These are phyloP conservation scores for Hypoxylon sp. DNA, from an alignment of 2,329 filamentous ascomycete species.

Conservation along the genomic window DNA sequence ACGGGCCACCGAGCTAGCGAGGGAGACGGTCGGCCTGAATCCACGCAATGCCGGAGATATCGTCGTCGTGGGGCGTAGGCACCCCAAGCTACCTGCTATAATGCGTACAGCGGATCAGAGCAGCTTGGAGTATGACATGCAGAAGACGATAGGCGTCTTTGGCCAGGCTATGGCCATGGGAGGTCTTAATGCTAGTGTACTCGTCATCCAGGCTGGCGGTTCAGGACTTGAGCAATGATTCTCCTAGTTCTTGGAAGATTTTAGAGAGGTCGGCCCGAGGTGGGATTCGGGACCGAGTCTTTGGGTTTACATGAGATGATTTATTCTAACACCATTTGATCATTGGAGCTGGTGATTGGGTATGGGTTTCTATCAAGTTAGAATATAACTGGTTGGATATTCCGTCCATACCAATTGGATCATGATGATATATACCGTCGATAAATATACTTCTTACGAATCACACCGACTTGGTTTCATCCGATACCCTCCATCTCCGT, in stretches of 20 bases:
- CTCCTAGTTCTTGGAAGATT: not conserved
- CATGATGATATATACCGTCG: slow-evolving; percentile 8
- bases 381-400: slow-evolving; percentile 25
- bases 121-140: slow-evolving; percentile 58
- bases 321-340: not conserved
- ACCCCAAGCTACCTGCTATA: slow-evolving; percentile 53
- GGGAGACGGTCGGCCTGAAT: slow-evolving; percentile 71
- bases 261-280: not conserved
- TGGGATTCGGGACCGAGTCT: slow-evolving; percentile 3
- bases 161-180: slow-evolving; percentile 72
- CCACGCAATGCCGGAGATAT: slow-evolving; percentile 79
- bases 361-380: slow-evolving; percentile 5
- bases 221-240: slow-evolving; percentile 41
- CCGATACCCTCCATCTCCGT: not conserved
- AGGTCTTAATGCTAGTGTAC: slow-evolving; percentile 74
- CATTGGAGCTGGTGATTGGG: not conserved
- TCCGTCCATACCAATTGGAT: not conserved
- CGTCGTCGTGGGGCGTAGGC: slow-evolving; percentile 74
- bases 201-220: slow-evolving; percentile 75
- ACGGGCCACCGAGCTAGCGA: slow-evolving; percentile 68
- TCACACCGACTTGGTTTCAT: not conserved
- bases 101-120: slow-evolving; percentile 45
- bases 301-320: slow-evolving; percentile 1
- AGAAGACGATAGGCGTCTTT: slow-evolving; percentile 70
- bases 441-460: slow-evolving; percentile 6